These are phyloP conservation scores for Biscogniauxia marginata DNA, from an alignment of 2,329 filamentous ascomycete genomes.

Conservation along the genomic window DNA sequence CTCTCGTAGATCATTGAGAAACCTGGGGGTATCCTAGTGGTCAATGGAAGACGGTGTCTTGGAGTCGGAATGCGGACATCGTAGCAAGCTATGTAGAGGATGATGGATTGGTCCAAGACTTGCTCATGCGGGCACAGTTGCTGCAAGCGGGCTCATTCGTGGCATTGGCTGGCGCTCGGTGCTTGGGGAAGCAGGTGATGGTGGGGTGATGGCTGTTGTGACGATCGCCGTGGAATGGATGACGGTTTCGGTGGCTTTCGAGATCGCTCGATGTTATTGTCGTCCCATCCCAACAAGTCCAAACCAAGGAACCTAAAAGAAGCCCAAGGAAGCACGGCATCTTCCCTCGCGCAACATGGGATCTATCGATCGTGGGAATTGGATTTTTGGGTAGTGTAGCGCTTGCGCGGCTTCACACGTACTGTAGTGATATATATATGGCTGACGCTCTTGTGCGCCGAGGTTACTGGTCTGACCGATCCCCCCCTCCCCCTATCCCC, in stretches of 20 bases:
- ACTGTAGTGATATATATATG: not conserved
- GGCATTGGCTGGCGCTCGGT: slow-evolving; percentile 15
- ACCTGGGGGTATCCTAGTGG: slow-evolving; percentile 13
- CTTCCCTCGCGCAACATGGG: slow-evolving; percentile 1
- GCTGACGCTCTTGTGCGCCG: not conserved
- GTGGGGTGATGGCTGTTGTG: slow-evolving; percentile 20
- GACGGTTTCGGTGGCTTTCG: slow-evolving; percentile 19
- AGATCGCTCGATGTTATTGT: slow-evolving; percentile 18
- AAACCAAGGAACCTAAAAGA: not conserved
- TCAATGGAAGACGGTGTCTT: slow-evolving; percentile 14
- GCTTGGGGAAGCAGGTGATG: slow-evolving; percentile 21
- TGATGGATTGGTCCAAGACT: slow-evolving; percentile 19
- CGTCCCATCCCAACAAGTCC: too few species aligned
- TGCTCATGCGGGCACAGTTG: slow-evolving; percentile 15
- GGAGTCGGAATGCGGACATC: slow-evolving; percentile 19
- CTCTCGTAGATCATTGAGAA: slow-evolving; percentile 21
- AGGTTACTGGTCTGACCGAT: not conserved
- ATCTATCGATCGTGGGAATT: too few species aligned
- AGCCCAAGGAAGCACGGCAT: too few species aligned
- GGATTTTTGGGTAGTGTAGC: not conserved
- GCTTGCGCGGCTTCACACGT: not conserved
- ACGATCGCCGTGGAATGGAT: slow-evolving; percentile 19
- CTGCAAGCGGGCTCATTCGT: slow-evolving; percentile 21
- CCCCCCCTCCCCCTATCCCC: not conserved
- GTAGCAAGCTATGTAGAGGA: slow-evolving; percentile 2